phyloP scores from a whole-genome alignment of 768 basidiomycete genomes.

The Tulasnella sp. region DNA sequence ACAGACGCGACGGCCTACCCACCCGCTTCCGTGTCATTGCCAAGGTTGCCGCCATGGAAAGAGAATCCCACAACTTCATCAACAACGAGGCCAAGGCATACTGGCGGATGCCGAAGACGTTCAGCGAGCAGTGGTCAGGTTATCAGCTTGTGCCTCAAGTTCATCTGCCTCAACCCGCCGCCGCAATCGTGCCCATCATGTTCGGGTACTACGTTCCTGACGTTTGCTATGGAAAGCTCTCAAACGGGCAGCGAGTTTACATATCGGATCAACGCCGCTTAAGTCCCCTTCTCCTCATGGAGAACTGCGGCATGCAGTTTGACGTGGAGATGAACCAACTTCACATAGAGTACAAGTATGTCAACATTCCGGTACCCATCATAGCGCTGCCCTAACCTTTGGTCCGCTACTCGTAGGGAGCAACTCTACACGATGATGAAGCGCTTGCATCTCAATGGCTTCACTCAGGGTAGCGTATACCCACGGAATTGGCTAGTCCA shows the following conservation, averaged over 20 bases:
- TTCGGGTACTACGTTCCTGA: slow-evolving; percentile 18
- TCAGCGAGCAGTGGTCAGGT: slow-evolving; percentile 1
- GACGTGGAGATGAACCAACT: not conserved
- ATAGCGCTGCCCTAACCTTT: not conserved
- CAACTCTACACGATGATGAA: slow-evolving; percentile 5
- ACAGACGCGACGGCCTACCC: not conserved
- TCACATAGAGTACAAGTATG: not conserved
- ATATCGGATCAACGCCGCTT: slow-evolving; percentile 5
- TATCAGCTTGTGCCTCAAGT: not conserved
- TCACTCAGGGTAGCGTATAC: slow-evolving; percentile 10
- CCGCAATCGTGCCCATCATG: slow-evolving; percentile 13
- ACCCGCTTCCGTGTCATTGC: slow-evolving; percentile 1
- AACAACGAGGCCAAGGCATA: not conserved
- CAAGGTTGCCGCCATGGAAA: not conserved
- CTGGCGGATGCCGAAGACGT: not conserved
- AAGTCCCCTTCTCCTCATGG: slow-evolving; percentile 15
- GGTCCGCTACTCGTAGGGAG: not conserved
- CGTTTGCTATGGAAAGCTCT: not conserved
- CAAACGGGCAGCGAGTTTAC: not conserved
- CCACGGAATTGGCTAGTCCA: slow-evolving; percentile 15
- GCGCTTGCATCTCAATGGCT: slow-evolving; percentile 6
- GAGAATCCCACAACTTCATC: not conserved
- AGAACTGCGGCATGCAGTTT: slow-evolving; percentile 12
- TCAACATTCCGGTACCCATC: not conserved
- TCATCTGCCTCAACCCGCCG: not conserved